Conservation (phyloP, 306 rosid species). For the Pyrus betulifolia region DNA sequence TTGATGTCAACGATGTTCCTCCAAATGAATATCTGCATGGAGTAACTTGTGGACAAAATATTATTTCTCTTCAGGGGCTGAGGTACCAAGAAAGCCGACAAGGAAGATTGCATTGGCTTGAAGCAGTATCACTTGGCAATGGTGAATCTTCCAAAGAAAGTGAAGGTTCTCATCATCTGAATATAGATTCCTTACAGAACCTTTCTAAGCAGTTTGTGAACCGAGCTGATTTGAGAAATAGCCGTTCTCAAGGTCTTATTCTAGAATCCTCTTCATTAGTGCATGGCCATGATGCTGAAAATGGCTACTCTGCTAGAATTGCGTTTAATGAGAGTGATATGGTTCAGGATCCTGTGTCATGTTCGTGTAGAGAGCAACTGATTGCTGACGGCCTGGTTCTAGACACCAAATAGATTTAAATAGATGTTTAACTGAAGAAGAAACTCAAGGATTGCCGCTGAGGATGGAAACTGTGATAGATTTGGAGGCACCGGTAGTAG, state of each 20-base stretch:
- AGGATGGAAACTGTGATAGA: slow-evolving; percentile 39
- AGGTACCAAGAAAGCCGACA: slow-evolving; percentile 30
- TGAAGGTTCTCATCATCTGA: slow-evolving; percentile 1
- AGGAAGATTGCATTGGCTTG: slow-evolving; percentile 54
- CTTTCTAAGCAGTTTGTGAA: slow-evolving; percentile 14
- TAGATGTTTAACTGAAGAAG: slow-evolving; percentile 56
- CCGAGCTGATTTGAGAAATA: slow-evolving; percentile 34
- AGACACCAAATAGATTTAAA: slow-evolving; percentile 66
- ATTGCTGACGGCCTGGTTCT: slow-evolving; percentile 11
- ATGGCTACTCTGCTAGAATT: neutral
- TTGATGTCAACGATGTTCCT: too few relatives aligned
- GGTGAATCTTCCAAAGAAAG: slow-evolving; percentile 31
- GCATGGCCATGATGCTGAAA: slow-evolving; percentile 21
- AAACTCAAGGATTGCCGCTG: slow-evolving; percentile 21
- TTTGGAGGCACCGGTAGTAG: slow-evolving; percentile 53
- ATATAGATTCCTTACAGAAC: slow-evolving; percentile 10
- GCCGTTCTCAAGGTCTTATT: slow-evolving; percentile 17
- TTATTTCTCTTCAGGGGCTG: neutral
- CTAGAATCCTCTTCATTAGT: neutral
- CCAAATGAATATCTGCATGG: too few relatives aligned
- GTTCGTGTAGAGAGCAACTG: slow-evolving; percentile 7
- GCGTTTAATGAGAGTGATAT: slow-evolving; percentile 12
- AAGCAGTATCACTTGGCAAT: slow-evolving; percentile 26
- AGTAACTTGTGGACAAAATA: slow-evolving; percentile 7
- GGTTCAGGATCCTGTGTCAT: slow-evolving; percentile 37